These are phyloP conservation scores for Amanita muscaria DNA, from an alignment of 768 basidiomycete genomes.

Conservation along the genomic window DNA sequence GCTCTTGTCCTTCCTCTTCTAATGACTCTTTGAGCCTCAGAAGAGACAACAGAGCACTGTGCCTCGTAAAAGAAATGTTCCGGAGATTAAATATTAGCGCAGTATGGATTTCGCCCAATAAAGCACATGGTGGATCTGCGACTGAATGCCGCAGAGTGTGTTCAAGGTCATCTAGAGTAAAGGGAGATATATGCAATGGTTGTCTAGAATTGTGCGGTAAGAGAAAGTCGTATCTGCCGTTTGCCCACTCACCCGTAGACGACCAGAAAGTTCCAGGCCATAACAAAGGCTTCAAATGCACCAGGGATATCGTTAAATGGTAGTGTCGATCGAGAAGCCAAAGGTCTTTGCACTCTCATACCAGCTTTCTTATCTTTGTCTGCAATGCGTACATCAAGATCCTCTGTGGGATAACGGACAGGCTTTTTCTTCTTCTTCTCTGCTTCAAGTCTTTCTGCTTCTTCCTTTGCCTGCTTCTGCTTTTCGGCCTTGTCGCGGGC, in stretches of 20 bases:
- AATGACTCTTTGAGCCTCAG: conserved; percentile 36
- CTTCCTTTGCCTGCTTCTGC: conserved; percentile 53
- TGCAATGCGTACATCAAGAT: conserved; percentile 71
- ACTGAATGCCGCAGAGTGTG: conserved; percentile 72
- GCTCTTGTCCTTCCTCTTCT: conserved; percentile 31
- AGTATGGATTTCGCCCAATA: conserved; percentile 86
- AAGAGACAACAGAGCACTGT: conserved; percentile 66
- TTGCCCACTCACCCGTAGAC: conserved; percentile 72
- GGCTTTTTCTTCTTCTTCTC: conserved; percentile 88
- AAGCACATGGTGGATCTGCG: conserved; percentile 57
- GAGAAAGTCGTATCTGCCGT: background rate
- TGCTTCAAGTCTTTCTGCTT: conserved; percentile 59
- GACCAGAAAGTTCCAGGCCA: conserved; percentile 91
- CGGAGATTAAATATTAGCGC: conserved; percentile 82
- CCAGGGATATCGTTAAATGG: conserved; percentile 60
- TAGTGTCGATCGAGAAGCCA: conserved; percentile 49
- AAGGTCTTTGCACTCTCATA: conserved; percentile 55
- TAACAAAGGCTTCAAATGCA: conserved; percentile 77
- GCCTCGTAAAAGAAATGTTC: conserved; percentile 71
- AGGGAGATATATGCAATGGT: conserved; percentile 78
- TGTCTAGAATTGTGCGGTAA: conserved; percentile 38
- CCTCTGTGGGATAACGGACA: conserved; percentile 88
- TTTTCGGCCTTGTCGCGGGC: conserved; percentile 62
- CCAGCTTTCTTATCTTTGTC: conserved; percentile 83
- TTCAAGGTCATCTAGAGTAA: conserved; percentile 92